A percentile compares a stretch with the other conserved stretches of the same genome.
phyloP scores from a whole-genome alignment of 75 land plant genomes.

The Adiantum capillusveneris region DNA sequence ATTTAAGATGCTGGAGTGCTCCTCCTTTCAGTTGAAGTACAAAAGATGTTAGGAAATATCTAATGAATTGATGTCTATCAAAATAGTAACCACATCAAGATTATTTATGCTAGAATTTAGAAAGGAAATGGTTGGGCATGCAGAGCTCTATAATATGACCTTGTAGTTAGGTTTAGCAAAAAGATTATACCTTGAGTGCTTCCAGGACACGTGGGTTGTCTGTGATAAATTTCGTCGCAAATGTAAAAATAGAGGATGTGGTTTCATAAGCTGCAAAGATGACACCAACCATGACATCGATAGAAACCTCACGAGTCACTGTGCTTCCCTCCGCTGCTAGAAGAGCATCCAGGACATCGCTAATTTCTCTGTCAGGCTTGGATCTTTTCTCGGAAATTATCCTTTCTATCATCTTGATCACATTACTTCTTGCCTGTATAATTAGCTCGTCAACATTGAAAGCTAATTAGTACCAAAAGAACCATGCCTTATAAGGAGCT shows the following conservation, averaged over 20 bases:
- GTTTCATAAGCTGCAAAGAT: constrained; percentile 4
- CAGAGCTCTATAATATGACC: too few relatives aligned
- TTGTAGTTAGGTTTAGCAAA: not conserved
- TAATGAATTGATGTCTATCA: too few relatives aligned
- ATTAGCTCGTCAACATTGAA: too few relatives aligned
- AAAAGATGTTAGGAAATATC: too few relatives aligned
- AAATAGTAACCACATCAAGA: too few relatives aligned
- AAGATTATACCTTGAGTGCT: not conserved
- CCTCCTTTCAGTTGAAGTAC: too few relatives aligned
- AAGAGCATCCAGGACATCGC: not conserved
- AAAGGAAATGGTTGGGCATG: too few relatives aligned
- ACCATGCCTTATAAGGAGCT: too few relatives aligned
- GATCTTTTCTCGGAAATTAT: not conserved
- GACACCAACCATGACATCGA: constrained; percentile 1
- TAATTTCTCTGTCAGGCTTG: not conserved
- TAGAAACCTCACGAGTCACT: constrained; percentile 1
- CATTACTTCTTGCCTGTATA: constrained; percentile 1
- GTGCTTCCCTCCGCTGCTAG: constrained; percentile 1
- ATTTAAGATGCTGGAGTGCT: not conserved
- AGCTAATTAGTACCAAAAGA: too few relatives aligned
- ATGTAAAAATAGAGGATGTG: not conserved
- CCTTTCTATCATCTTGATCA: not conserved
- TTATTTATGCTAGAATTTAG: too few relatives aligned
- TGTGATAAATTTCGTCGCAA: not conserved
- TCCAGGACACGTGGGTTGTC: constrained; percentile 1